These are phyloP conservation scores for Xerocomellus amylosporus DNA, from an alignment of 768 basidiomycete genomes.

Conservation along the genomic window DNA sequence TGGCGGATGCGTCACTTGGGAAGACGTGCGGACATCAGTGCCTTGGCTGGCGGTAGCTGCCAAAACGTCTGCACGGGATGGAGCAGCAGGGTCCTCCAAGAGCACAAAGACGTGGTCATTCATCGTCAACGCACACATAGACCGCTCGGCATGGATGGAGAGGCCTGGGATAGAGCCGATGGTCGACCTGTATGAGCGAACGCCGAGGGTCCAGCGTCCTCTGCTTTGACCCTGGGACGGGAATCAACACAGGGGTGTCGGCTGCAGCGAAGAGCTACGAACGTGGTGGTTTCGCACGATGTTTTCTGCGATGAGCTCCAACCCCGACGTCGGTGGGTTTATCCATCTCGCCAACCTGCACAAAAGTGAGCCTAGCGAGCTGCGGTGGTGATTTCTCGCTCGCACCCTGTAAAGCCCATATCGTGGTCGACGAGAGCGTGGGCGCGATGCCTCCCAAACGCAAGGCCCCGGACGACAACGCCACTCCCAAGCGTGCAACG, in stretches of 20 bases:
- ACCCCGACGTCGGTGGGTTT: conserved; percentile 72
- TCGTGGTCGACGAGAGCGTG: conserved; percentile 11
- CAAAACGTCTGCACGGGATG: conserved; percentile 58
- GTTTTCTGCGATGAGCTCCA: conserved; percentile 67
- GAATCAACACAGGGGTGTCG: conserved; percentile 18
- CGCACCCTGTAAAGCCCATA: conserved; percentile 68
- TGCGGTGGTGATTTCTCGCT: background rate
- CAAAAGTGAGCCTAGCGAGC: conserved; percentile 2
- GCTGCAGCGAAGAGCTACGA: conserved; percentile 22
- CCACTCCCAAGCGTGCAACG: conserved; percentile 35
- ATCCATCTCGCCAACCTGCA: conserved; percentile 75
- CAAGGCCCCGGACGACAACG: conserved; percentile 32
- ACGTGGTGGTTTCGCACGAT: conserved; percentile 69
- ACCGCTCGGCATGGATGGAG: conserved; percentile 55
- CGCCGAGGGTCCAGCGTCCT: conserved; percentile 67
- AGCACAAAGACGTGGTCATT: conserved; percentile 77
- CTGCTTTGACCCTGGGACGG: conserved; percentile 50
- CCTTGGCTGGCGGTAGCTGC: conserved; percentile 33
- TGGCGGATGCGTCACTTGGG: conserved; percentile 30
- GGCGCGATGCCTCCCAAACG: conserved; percentile 38
- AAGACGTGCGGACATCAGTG: conserved; percentile 12
- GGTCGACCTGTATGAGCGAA: conserved; percentile 75
- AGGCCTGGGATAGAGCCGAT: conserved; percentile 53
- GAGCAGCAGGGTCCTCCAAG: conserved; percentile 73
- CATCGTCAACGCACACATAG: conserved; percentile 76